Evolutionary conservation across 2,329 filamentous ascomycete genomes (phyloP), one percentile per base, ranked within the genome.

Genomic region (Penicillium expansum): DNA sequence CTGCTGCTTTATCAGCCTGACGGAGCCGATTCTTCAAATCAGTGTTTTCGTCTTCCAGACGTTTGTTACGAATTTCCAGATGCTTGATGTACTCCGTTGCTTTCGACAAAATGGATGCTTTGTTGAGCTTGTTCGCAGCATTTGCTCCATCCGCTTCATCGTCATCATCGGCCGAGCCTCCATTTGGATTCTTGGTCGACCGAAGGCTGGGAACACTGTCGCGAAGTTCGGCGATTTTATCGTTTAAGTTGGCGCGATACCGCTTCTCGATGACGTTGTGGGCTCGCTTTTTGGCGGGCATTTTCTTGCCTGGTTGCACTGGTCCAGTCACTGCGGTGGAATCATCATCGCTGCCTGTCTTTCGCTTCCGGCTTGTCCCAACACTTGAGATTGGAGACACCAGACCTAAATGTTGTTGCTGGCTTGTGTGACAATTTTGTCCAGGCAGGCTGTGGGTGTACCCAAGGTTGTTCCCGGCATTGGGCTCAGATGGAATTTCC

Each of bases 241-340:
- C 93, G 70, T 97, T 97, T 56, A 97, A 82, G 69, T 97, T 97
- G 52, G 91, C 96, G 67, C 93, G 87, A 74, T 97, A 97, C 63
- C 93, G 82, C 81, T 97, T 97, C 77, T 97, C 93, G 61, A 97
- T 97, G 83, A 97, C 94, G 75, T 97, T 97, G 76, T 97, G 93
- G 2, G 93, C 92, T 32, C 92, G 95, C 82, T 97, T 97, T 81
- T 96, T 97, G 69, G 79, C 67, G 82, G 86, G 65, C 79, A 83
- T 63, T 82, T 85, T 80, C 13, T 87, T 76, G 38, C 67, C 66
- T 2, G 66, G 62, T 54, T 66, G 68, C 3, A 67, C 56, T 24
- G 67, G 52, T 10, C 60, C 63, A 41, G 75, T 74, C 68, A 68
- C 61, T 1, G 62, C 66, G 5, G 67, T 67, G 16, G 67, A 64